Conservation (phyloP, 2,329 filamentous ascomycete genomes). For the Dothistroma pini region DNA sequence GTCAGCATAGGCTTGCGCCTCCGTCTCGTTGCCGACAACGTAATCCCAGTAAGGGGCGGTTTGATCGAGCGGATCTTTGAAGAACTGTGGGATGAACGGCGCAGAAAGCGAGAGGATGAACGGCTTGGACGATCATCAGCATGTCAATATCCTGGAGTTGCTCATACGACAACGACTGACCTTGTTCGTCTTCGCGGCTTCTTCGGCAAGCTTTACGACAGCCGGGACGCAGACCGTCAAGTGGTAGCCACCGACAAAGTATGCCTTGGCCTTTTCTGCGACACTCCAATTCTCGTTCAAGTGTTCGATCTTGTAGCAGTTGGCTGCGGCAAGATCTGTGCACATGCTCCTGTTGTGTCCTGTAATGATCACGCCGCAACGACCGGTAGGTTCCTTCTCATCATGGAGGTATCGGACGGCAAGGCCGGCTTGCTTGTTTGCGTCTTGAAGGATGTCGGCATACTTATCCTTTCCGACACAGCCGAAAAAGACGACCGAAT, state of each 20-base stretch:
- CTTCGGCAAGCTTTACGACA: constrained; percentile 82
- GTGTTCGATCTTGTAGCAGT: constrained; percentile 94
- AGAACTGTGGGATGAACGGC: constrained; percentile 95
- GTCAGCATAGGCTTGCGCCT: constrained; percentile 83
- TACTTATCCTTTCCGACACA: constrained; percentile 96
- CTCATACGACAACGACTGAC: constrained; percentile 35
- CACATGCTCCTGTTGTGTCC: constrained; percentile 92
- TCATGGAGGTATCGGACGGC: constrained; percentile 95
- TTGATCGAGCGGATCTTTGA: constrained; percentile 90
- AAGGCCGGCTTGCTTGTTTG: constrained; percentile 82
- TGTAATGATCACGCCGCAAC: constrained; percentile 95
- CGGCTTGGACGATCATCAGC: constrained; percentile 39
- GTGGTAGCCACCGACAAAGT: constrained; percentile 95
- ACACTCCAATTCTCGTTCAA: constrained; percentile 92
- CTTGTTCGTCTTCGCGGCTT: constrained; percentile 88
- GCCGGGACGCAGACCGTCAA: constrained; percentile 92
- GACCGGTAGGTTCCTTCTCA: constrained; percentile 76
- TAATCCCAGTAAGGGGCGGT: constrained; percentile 91
- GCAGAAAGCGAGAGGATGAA: constrained; percentile 91
- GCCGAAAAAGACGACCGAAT: constrained; percentile 90
- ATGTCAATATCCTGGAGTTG: constrained; percentile 7
- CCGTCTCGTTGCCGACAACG: constrained; percentile 94
- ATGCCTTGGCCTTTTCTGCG: constrained; percentile 81
- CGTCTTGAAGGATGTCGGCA: constrained; percentile 79
- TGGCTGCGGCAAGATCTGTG: constrained; percentile 93